These are phyloP conservation scores for Umbilicus rupestris DNA, from an alignment of 164 flowering plant species.

Conservation along the genomic window DNA sequence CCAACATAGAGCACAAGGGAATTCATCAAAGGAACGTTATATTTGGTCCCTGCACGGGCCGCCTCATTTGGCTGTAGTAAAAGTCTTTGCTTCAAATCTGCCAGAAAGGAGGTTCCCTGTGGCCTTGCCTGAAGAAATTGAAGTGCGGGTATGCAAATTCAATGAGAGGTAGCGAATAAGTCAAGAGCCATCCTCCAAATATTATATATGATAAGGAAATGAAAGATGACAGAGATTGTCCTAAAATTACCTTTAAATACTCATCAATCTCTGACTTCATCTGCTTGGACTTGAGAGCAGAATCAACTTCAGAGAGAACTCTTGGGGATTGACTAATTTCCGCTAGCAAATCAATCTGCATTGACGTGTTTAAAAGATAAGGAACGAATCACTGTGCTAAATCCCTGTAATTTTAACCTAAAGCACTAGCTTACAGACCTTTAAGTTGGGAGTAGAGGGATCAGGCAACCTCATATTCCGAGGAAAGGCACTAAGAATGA, in stretches of 20 bases:
- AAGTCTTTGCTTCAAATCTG: slow-evolving; percentile 75
- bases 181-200: background rate
- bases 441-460: slow-evolving; percentile 93
- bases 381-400: background rate
- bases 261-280: slow-evolving; percentile 88
- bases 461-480: slow-evolving; percentile 97
- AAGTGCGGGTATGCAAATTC: background rate
- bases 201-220: background rate
- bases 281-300: slow-evolving; percentile 74
- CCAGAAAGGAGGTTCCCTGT: slow-evolving; percentile 55
- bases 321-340: slow-evolving; percentile 80
- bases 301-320: slow-evolving; percentile 88
- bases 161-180: background rate
- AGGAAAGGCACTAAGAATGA: slow-evolving; percentile 96
- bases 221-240: background rate
- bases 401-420: background rate
- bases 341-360: slow-evolving; percentile 84
- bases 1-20: slow-evolving; percentile 97
- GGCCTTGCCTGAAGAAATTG: slow-evolving; percentile 53
- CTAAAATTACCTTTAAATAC: slow-evolving; percentile 61
- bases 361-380: background rate
- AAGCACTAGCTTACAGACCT: slow-evolving; percentile 31
- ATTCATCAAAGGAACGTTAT: slow-evolving; percentile 86
- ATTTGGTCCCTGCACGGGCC: slow-evolving; percentile 69
- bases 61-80: slow-evolving; percentile 61